A percentile compares a stretch with the other conserved stretches of the same genome.
phyloP scores from a whole-genome alignment of 2,329 filamentous ascomycete genomes.

The Amesomyces nigricolor region DNA sequence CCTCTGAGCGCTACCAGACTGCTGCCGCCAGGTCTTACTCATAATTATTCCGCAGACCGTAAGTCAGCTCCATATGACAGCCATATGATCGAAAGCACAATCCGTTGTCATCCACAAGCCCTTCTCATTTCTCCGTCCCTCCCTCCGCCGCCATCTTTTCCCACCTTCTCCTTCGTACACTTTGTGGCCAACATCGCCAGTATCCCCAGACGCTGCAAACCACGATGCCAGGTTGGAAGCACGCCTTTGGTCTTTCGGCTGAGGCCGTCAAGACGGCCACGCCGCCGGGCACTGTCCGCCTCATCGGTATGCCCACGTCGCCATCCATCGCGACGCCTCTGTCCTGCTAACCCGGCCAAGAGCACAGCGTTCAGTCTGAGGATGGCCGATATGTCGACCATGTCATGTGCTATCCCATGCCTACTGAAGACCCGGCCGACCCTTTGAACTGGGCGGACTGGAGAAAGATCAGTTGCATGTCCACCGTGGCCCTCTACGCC shows the following conservation, averaged over 20 bases:
- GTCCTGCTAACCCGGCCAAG: background rate
- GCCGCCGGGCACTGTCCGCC: conserved; percentile 23
- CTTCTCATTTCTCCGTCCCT: too few relatives aligned
- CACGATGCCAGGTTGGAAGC: conserved; percentile 25
- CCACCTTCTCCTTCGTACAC: too few relatives aligned
- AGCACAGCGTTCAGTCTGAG: conserved; percentile 10
- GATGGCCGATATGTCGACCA: conserved; percentile 14
- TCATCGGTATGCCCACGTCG: conserved; percentile 17
- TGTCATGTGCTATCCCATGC: conserved; percentile 24
- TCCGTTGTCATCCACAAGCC: too few relatives aligned
- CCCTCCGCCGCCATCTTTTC: too few relatives aligned
- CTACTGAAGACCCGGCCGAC: conserved; percentile 32
- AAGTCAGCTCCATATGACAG: too few relatives aligned
- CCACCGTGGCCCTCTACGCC: conserved; percentile 30
- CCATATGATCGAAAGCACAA: too few relatives aligned
- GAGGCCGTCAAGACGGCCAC: conserved; percentile 22
- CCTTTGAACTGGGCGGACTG: conserved; percentile 34
- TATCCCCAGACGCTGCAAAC: background rate
- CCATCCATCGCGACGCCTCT: background rate
- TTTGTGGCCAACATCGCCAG: too few relatives aligned
- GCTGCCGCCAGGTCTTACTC: too few relatives aligned
- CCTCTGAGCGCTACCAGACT: too few relatives aligned
- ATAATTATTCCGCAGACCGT: too few relatives aligned
- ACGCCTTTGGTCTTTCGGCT: conserved; percentile 22
- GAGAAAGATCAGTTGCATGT: conserved; percentile 30